These are phyloP conservation scores for Cyclaneusma minus DNA, from an alignment of 2,329 filamentous ascomycete genomes.

Conservation along the genomic window DNA sequence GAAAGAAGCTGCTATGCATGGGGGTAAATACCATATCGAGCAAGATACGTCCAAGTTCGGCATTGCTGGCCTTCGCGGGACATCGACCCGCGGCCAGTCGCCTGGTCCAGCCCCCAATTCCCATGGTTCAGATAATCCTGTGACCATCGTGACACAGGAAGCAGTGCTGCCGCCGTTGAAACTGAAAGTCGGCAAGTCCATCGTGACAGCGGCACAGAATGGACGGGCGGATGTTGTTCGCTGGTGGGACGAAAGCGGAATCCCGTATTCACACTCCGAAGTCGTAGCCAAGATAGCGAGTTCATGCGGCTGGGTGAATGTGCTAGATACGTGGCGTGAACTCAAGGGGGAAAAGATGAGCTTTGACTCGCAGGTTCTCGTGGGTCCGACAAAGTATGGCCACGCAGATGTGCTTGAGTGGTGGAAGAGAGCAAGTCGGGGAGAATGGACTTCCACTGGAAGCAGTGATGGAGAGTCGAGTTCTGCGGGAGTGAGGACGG, in stretches of 20 bases:
- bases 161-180: slow-evolving; percentile 25
- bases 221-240: slow-evolving; percentile 63
- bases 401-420: slow-evolving; percentile 77
- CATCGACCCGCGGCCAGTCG: slow-evolving; percentile 11
- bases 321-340: slow-evolving; percentile 70
- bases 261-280: slow-evolving; percentile 67
- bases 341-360: slow-evolving; percentile 60
- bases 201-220: slow-evolving; percentile 71
- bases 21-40: slow-evolving; percentile 34
- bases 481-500: slow-evolving; percentile 28
- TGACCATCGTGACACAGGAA: slow-evolving; percentile 3
- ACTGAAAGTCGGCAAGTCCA: slow-evolving; percentile 70
- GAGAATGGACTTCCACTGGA: too few relatives aligned
- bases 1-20: slow-evolving; percentile 51
- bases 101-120: slow-evolving; percentile 6
- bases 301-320: slow-evolving; percentile 68
- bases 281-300: slow-evolving; percentile 72
- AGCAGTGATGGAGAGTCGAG: too few relatives aligned
- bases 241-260: slow-evolving; percentile 78
- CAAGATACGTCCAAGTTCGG: slow-evolving; percentile 9
- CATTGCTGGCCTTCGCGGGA: slow-evolving; percentile 4
- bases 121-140: slow-evolving; percentile 5
- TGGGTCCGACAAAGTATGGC: slow-evolving; percentile 76
- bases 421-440: slow-evolving; percentile 61
- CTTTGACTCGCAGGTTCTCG: slow-evolving; percentile 70